Conservation (phyloP, 495 filamentous ascomycete genomes). For the Penicillium silybi region DNA sequence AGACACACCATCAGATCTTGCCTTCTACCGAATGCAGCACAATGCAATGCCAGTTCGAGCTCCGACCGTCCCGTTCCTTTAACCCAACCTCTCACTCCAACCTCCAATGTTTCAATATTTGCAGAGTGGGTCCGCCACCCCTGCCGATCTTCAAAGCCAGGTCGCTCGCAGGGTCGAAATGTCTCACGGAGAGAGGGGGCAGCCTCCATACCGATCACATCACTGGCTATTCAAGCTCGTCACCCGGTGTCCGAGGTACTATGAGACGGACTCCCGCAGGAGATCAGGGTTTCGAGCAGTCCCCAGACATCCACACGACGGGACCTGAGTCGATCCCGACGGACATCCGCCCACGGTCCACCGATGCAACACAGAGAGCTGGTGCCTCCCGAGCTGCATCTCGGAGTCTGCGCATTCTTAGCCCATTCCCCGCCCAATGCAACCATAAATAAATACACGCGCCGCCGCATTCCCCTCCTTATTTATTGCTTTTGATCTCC, state of each 20-base stretch:
- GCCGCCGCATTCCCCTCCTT: conserved; percentile 6
- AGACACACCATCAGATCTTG: no score
- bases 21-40: no score
- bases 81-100: no score
- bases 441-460: conserved; percentile 20
- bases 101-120: neutral
- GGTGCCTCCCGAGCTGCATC: conserved; percentile 7
- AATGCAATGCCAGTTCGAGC: no score
- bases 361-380: conserved; percentile 10
- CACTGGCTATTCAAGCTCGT: neutral
- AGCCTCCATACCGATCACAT: conserved; percentile 17
- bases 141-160: conserved; percentile 13
- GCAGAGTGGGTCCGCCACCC: neutral
- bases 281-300: neutral
- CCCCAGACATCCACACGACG: neutral
- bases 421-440: conserved; percentile 21
- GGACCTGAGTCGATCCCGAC: conserved; percentile 7
- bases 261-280: neutral
- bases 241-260: neutral
- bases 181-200: conserved; percentile 2
- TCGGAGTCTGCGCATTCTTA: neutral
- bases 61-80: no score
- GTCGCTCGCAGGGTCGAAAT: conserved; percentile 8
- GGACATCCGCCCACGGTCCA: conserved; percentile 14
- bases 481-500: conserved; percentile 10